These are phyloP conservation scores for Epichloe elymi DNA, from an alignment of 2,329 filamentous ascomycete genomes.

Conservation along the genomic window DNA sequence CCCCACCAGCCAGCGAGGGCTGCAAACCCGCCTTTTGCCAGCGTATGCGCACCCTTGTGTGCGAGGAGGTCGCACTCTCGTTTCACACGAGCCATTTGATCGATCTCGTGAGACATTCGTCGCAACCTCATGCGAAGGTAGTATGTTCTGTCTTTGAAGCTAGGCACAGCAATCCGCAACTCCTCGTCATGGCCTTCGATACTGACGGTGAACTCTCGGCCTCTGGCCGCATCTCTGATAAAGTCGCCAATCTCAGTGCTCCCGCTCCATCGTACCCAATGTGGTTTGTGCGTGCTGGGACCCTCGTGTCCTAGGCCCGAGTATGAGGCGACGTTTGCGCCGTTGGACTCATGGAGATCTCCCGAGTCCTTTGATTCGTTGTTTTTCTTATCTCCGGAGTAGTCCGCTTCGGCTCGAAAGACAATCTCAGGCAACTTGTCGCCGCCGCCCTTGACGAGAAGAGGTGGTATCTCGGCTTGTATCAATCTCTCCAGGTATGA, in stretches of 20 bases:
- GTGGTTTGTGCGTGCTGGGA: constrained; percentile 26
- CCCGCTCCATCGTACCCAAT: constrained; percentile 75
- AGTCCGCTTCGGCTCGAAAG: constrained; percentile 66
- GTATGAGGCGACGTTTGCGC: constrained; percentile 59
- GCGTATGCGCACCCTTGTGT: constrained; percentile 60
- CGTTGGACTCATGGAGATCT: constrained; percentile 26
- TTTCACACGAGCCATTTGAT: constrained; percentile 60
- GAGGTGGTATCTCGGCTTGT: constrained; percentile 68
- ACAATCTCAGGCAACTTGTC: constrained; percentile 61
- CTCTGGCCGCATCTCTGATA: constrained; percentile 75
- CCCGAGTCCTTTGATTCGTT: constrained; percentile 7
- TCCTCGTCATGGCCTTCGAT: constrained; percentile 56
- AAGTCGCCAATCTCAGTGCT: constrained; percentile 91
- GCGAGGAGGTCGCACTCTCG: constrained; percentile 68
- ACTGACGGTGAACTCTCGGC: constrained; percentile 71
- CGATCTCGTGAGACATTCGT: constrained; percentile 56
- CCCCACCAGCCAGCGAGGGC: constrained; percentile 69
- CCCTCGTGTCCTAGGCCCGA: constrained; percentile 55
- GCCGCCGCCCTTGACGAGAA: constrained; percentile 48
- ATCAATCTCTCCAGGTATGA: constrained; percentile 84
- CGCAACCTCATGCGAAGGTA: constrained; percentile 69
- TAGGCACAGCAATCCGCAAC: constrained; percentile 69
- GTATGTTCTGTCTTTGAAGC: constrained; percentile 81
- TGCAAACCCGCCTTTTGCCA: constrained; percentile 67
- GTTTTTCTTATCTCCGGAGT: constrained; percentile 29